A percentile compares a stretch with the other conserved stretches of the same genome.
Evolutionary conservation across 768 basidiomycete genomes (phyloP).

Genomic region (Suillus cothurnatus): DNA sequence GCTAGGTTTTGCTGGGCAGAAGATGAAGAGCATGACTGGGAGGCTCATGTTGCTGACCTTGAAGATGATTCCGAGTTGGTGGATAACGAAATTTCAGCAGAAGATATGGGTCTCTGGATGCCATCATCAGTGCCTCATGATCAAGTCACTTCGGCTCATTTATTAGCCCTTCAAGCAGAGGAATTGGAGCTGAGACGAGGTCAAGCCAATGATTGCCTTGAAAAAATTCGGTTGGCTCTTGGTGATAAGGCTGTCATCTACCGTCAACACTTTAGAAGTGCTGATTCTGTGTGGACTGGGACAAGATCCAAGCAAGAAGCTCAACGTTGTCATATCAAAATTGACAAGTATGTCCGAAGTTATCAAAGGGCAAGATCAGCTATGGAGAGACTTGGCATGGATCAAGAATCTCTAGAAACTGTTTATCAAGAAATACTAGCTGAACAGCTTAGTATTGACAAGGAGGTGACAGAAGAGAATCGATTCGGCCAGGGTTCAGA

Average conservation of each 20-base stretch:
- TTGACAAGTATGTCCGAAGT: conserved; percentile 1
- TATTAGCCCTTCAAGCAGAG: conserved; percentile 4
- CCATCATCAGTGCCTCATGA: background rate
- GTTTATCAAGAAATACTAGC: conserved; percentile 7
- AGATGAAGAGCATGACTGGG: background rate
- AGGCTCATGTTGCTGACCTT: background rate
- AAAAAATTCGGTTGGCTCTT: too few species aligned
- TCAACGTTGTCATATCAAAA: too few species aligned
- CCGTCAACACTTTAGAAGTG: too few species aligned
- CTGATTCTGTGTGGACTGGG: too few species aligned
- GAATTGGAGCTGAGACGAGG: conserved; percentile 9
- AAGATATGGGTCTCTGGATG: background rate
- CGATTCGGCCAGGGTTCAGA: conserved; percentile 11
- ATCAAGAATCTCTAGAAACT: background rate
- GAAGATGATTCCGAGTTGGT: background rate
- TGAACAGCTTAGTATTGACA: conserved; percentile 6
- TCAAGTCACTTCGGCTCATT: background rate
- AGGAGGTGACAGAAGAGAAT: conserved; percentile 16
- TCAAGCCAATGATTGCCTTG: conserved; percentile 14
- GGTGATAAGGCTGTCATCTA: too few species aligned
- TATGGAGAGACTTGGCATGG: background rate
- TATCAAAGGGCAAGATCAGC: conserved; percentile 7
- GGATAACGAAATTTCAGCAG: background rate
- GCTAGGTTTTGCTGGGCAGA: background rate
- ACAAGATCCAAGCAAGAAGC: too few species aligned